Conservation (phyloP, 2,329 filamentous ascomycete genomes). For the Botryotinia convoluta region DNA sequence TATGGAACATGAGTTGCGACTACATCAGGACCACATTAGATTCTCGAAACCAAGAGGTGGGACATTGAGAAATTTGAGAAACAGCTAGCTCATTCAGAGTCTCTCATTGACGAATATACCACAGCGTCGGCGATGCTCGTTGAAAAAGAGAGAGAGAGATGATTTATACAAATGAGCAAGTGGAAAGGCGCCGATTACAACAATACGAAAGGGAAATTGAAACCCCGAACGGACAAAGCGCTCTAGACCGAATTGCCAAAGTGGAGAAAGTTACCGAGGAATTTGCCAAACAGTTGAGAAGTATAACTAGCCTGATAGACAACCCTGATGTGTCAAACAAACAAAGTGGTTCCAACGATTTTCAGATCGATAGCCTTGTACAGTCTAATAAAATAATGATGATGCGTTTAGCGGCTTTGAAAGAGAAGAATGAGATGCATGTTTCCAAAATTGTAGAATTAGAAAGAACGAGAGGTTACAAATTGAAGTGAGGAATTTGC, state of each 20-base stretch:
- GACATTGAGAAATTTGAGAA: too few relatives aligned
- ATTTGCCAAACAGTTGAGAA: neutral
- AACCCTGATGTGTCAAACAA: neutral
- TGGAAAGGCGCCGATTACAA: too few relatives aligned
- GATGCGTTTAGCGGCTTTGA: neutral
- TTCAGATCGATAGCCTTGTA: neutral
- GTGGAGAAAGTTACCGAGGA: neutral
- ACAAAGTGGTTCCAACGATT: neutral
- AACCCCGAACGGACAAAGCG: too few relatives aligned
- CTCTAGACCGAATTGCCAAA: neutral
- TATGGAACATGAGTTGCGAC: too few relatives aligned
- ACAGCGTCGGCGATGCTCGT: too few relatives aligned
- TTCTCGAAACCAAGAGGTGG: too few relatives aligned
- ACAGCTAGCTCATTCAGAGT: too few relatives aligned
- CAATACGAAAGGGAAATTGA: too few relatives aligned
- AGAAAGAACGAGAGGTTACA: neutral
- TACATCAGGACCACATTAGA: too few relatives aligned
- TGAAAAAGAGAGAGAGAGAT: too few relatives aligned
- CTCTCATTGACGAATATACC: too few relatives aligned
- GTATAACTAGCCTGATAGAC: neutral
- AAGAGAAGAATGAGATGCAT: neutral
- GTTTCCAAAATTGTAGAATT: neutral
- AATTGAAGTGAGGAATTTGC: neutral
- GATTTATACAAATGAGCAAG: too few relatives aligned
- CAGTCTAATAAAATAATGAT: neutral